Base-by-base conservation (phyloP, 495 filamentous ascomycete genomes). In the Sabuloglossum arenarium region DNA sequence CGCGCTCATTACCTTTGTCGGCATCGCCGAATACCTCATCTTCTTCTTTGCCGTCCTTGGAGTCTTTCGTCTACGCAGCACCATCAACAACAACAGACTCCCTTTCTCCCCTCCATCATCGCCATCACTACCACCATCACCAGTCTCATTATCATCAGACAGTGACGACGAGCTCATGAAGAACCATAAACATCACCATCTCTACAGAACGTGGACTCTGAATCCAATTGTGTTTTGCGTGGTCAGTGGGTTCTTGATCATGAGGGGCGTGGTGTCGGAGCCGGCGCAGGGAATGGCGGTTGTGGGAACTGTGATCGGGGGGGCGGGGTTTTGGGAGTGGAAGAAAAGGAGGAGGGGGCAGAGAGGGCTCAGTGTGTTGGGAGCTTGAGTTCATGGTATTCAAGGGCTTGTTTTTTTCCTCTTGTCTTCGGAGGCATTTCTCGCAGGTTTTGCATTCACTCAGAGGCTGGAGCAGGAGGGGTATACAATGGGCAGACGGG, bases 11-110 rank as follows among this genome's bases (percentile, higher is more conserved):
- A 79, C 74, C 2, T 75, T 78, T 62, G 76, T 75, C 58, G 76
- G 77, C 21, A 45, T 55, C 29, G 27, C 25, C 11, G 77, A 78
- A 61, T 79, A 75, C 57, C 67, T 71, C 0, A 78, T 80, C 63
- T 80, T 78, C 67, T 76, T 77, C 59, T 63, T 80, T 6, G 76
- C 74, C 1, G 73, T 77, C 3, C 56, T 77, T 1, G 76, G 74
- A 0, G 70, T 68, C 12, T 66, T 80, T 12, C 58, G 75, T 6
- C 62, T 79, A 29, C 65, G 28, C 73, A 66, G 57, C 67, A 71
- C 24, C 71, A 78, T 58, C 75, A 75, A 0, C 55, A 58, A 0
- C 61, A 78, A 0, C 59, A 59, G 1, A 58, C 75, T 9, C 75
- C 75, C 5, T 77, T 78, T 53, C 71, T 70, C 57, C 70, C 75